A percentile compares a stretch with the other conserved stretches of the same genome.
Evolutionary conservation across 768 basidiomycete genomes (phyloP).

Genomic region (Phallus indusiatus): DNA sequence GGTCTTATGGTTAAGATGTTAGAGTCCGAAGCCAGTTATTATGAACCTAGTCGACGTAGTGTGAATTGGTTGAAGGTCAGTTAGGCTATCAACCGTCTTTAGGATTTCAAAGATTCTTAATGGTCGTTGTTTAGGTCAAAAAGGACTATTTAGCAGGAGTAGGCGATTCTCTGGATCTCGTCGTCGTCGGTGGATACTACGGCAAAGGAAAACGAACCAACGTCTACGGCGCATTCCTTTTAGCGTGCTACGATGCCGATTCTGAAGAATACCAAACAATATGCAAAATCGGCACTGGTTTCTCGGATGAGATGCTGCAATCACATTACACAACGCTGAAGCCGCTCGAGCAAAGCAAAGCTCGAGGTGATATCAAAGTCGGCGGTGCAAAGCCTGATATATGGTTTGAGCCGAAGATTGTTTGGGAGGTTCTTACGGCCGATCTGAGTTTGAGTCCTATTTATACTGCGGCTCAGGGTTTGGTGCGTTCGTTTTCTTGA

Average conservation of each 20-base stretch:
- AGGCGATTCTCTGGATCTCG: conserved; percentile 94
- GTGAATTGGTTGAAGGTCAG: conserved; percentile 96
- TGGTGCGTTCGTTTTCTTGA: conserved; percentile 43
- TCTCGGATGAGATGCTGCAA: conserved; percentile 84
- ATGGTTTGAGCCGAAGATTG: conserved; percentile 95
- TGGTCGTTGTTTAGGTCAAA: conserved; percentile 58
- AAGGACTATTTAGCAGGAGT: conserved; percentile 96
- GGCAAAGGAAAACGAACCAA: conserved; percentile 97
- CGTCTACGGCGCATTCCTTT: conserved; percentile 94
- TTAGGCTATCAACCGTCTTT: neutral
- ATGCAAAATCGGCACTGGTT: conserved; percentile 98
- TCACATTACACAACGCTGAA: conserved; percentile 73
- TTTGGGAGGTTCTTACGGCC: conserved; percentile 98
- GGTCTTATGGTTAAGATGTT: conserved; percentile 99
- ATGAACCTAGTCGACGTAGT: conserved; percentile 91
- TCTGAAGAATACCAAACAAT: conserved; percentile 93
- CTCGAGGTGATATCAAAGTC: conserved; percentile 74
- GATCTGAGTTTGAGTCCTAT: conserved; percentile 95
- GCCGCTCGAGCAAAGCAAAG: conserved; percentile 60
- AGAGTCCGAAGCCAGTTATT: conserved; percentile 82
- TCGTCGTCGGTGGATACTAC: conserved; percentile 96
- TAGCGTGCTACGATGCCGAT: conserved; percentile 94
- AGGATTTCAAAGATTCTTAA: conserved; percentile 2
- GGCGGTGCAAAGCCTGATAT: conserved; percentile 95
- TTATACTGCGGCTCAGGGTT: conserved; percentile 88